These are phyloP conservation scores for Hortiboletus rubellus DNA, from an alignment of 1,284 basidiomycete genomes.

Conservation along the genomic window DNA sequence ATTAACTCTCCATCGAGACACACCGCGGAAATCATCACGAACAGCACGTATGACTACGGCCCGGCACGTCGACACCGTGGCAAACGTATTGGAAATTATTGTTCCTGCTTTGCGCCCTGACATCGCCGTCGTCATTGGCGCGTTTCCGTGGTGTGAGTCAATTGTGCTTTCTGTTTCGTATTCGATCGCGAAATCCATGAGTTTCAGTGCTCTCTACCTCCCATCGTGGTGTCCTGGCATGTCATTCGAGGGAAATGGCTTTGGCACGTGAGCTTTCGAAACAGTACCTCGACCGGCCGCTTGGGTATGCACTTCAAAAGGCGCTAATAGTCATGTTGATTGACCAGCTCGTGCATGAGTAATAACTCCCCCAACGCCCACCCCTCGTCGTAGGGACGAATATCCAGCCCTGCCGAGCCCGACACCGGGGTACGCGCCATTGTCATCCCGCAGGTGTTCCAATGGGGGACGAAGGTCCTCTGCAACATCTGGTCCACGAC, in stretches of 20 bases:
- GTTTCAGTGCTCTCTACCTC: constrained; percentile 1
- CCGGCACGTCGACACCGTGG: not conserved
- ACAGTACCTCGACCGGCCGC: not conserved
- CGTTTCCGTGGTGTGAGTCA: not conserved
- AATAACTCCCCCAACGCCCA: too few species aligned
- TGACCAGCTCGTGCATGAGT: too few species aligned
- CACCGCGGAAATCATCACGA: not conserved
- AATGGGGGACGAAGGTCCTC: too few species aligned
- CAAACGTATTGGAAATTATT: not conserved
- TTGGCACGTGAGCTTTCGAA: not conserved
- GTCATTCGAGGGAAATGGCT: not conserved
- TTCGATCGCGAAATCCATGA: not conserved
- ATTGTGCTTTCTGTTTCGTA: not conserved
- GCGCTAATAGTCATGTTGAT: not conserved
- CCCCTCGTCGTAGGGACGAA: too few species aligned
- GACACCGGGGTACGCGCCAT: too few species aligned
- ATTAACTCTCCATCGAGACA: not conserved
- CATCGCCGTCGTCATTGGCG: not conserved
- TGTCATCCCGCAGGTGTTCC: too few species aligned
- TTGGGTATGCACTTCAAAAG: not conserved
- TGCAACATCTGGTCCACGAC: too few species aligned
- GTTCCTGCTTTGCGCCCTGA: not conserved
- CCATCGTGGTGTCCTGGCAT: not conserved
- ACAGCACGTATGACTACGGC: not conserved
- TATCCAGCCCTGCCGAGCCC: too few species aligned